phyloP scores from a whole-genome alignment of 2,329 filamentous ascomycete genomes.

The Xylariales sp. region DNA sequence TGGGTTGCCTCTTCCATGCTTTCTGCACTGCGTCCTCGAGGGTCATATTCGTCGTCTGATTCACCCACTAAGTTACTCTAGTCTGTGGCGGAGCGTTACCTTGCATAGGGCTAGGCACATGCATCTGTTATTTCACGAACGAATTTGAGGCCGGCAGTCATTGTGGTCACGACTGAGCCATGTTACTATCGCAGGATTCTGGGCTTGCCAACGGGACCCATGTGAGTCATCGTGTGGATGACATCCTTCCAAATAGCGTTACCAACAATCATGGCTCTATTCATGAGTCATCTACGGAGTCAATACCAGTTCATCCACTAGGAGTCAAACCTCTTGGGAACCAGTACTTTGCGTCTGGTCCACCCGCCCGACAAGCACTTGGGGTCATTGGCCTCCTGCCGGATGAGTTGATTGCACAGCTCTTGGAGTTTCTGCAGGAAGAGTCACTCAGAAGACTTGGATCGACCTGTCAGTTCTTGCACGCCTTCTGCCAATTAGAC shows the following conservation, averaged over 20 bases:
- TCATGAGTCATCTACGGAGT: slow-evolving; percentile 23
- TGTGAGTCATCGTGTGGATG: slow-evolving; percentile 1
- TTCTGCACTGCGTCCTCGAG: too few species aligned
- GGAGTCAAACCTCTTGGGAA: slow-evolving; percentile 86
- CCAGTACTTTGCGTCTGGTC: slow-evolving; percentile 60
- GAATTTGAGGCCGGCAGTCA: background rate
- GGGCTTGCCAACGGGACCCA: slow-evolving; percentile 5
- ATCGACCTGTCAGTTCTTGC: slow-evolving; percentile 76
- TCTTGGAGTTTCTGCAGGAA: slow-evolving; percentile 72
- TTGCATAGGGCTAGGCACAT: background rate
- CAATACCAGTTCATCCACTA: slow-evolving; percentile 74
- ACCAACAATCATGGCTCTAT: background rate
- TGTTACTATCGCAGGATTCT: slow-evolving; percentile 12
- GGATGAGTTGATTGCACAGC: slow-evolving; percentile 72
- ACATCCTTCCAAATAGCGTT: background rate
- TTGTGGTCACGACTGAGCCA: background rate
- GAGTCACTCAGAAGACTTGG: slow-evolving; percentile 60
- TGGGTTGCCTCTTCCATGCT: too few species aligned
- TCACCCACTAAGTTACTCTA: too few species aligned
- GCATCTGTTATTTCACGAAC: background rate
- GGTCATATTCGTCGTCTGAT: too few species aligned
- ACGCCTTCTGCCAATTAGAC: slow-evolving; percentile 77
- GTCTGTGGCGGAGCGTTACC: background rate
- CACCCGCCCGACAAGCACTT: slow-evolving; percentile 61
- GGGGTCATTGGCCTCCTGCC: slow-evolving; percentile 66